These are phyloP conservation scores for Abrus precatorius DNA, from an alignment of 306 rosid genomes.

Conservation along the genomic window DNA sequence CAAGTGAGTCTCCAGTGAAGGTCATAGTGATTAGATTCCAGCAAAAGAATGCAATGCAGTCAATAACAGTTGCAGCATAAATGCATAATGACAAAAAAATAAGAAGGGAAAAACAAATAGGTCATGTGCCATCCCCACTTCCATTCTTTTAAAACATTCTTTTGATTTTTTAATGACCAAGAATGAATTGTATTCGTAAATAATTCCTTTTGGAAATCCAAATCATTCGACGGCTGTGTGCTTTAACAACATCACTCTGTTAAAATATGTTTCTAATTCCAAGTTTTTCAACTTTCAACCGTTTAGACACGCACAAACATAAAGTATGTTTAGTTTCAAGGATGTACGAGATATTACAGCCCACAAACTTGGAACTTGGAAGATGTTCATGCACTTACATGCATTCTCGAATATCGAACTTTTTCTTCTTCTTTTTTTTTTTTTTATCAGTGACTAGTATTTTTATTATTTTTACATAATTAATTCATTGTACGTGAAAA, in stretches of 20 bases:
- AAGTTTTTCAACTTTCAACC: neutral
- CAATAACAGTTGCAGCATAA: neutral
- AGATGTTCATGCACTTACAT: neutral
- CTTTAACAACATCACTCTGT: neutral
- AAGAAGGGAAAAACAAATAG: neutral
- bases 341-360: neutral
- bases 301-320: neutral
- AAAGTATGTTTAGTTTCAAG: neutral
- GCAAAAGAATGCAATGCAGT: neutral
- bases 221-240: neutral
- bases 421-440: too few relatives aligned
- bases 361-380: conserved; percentile 11
- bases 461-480: too few relatives aligned
- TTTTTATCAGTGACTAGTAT: too few relatives aligned
- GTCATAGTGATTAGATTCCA: too few relatives aligned
- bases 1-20: too few relatives aligned
- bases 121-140: neutral
- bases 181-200: neutral
- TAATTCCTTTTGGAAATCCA: neutral
- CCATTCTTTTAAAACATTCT: neutral
- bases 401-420: neutral
- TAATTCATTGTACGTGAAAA: too few relatives aligned
- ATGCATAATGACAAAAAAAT: too few relatives aligned
- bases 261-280: neutral
- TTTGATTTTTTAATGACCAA: neutral